Evolutionary conservation across 73 alveolate species (phyloP).

Genomic region (Tetrahymena malaccensis): DNA sequence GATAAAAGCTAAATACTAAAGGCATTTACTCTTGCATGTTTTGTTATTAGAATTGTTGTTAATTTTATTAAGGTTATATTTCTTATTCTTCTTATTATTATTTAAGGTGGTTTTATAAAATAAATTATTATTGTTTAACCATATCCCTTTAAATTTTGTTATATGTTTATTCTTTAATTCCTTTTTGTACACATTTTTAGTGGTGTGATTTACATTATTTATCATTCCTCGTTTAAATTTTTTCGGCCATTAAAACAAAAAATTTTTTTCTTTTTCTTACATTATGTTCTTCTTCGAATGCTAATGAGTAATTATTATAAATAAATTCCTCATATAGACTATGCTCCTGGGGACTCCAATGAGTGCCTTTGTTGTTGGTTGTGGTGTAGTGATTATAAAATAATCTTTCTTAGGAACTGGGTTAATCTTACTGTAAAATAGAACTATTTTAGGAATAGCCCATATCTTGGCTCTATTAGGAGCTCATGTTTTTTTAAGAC

Average conservation of each 20-base stretch:
- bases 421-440: too few species aligned
- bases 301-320: not conserved
- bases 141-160: not conserved
- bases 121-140: too few species aligned
- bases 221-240: not conserved
- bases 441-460: too few species aligned
- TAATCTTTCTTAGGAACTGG: too few species aligned
- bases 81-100: too few species aligned
- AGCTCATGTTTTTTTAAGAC: not conserved
- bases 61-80: too few species aligned
- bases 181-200: not conserved
- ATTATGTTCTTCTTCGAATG: not conserved
- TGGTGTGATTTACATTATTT: not conserved
- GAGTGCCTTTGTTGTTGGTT: too few species aligned
- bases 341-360: not conserved
- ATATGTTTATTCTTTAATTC: not conserved
- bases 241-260: not conserved
- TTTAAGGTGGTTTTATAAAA: not conserved
- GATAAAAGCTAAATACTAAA: too few species aligned
- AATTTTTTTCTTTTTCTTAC: not conserved
- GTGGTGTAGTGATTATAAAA: too few species aligned
- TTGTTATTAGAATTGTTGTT: too few species aligned
- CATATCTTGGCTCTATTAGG: not conserved
- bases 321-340: not conserved
- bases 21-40: too few species aligned